Conservation (phyloP, 2,329 filamentous ascomycete species). For the Cladophialophora immunda region DNA sequence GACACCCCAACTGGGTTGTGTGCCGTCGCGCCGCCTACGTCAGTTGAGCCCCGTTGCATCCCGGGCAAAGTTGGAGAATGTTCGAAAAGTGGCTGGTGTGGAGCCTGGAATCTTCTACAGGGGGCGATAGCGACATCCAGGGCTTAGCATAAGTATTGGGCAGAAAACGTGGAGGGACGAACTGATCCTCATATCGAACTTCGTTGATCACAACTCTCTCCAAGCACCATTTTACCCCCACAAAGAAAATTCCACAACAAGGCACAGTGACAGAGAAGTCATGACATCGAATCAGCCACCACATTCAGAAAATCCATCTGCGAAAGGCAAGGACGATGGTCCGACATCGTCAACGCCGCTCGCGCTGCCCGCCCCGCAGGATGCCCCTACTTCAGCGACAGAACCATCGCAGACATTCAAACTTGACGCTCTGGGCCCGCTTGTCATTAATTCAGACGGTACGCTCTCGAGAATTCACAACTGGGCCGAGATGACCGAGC, state of each 20-base stretch:
- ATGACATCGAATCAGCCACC: slow-evolving; percentile 1
- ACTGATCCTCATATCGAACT: not conserved
- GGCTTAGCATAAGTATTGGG: not conserved
- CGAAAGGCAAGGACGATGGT: not conserved
- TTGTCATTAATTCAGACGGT: slow-evolving; percentile 16
- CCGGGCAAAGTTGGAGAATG: not conserved
- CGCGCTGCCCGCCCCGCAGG: not conserved
- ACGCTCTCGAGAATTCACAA: slow-evolving; percentile 17
- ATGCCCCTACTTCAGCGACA: not conserved
- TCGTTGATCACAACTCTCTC: not conserved
- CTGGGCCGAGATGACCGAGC: slow-evolving; percentile 12
- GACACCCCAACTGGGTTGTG: not conserved
- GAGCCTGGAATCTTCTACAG: slow-evolving; percentile 1
- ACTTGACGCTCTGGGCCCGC: slow-evolving; percentile 1
- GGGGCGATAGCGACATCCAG: not conserved
- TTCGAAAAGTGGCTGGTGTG: not conserved
- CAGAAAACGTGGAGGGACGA: not conserved
- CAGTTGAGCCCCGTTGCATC: not conserved
- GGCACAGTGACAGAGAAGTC: not conserved
- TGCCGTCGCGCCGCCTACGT: not conserved
- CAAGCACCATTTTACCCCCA: not conserved
- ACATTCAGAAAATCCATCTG: not conserved
- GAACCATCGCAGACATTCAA: slow-evolving; percentile 15
- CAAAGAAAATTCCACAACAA: not conserved
- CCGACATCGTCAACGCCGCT: not conserved